phyloP scores from a whole-genome alignment of 169 alveolate species.

The Eimeria maxima region DNA sequence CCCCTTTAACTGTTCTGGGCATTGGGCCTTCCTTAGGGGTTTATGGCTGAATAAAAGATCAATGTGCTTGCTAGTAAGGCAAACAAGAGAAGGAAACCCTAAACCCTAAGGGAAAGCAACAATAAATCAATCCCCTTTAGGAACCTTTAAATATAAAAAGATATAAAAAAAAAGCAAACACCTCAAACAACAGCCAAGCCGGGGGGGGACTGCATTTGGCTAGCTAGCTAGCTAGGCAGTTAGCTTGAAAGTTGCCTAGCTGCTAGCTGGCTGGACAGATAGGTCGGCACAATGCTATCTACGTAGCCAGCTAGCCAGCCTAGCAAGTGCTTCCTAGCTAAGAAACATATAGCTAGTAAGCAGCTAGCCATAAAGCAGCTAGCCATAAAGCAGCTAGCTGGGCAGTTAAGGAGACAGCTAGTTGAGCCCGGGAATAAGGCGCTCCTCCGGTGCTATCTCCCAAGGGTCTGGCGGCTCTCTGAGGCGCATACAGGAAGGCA shows the following conservation, averaged over 20 bases:
- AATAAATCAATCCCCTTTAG: background rate
- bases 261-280: background rate
- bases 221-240: background rate
- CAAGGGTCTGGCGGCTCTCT: slow-evolving; percentile 73
- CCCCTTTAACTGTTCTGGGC: too few species aligned
- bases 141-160: background rate
- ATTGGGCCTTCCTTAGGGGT: too few species aligned
- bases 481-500: background rate
- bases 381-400: background rate
- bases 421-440: background rate
- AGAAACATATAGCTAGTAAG: background rate
- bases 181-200: background rate
- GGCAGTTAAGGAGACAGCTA: background rate
- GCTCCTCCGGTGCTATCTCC: background rate
- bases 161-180: background rate
- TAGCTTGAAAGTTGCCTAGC: background rate
- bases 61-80: too few species aligned
- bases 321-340: too few species aligned
- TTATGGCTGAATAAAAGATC: too few species aligned
- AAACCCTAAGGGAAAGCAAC: too few species aligned
- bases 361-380: background rate
- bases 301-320: background rate
- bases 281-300: background rate
- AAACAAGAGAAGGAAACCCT: too few species aligned
- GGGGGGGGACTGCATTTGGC: background rate